Percentiles rank a stretch among this genome's conserved stretches.
Conservation (phyloP, 345 rosid genomes). For the Ailanthus altissimus region DNA sequence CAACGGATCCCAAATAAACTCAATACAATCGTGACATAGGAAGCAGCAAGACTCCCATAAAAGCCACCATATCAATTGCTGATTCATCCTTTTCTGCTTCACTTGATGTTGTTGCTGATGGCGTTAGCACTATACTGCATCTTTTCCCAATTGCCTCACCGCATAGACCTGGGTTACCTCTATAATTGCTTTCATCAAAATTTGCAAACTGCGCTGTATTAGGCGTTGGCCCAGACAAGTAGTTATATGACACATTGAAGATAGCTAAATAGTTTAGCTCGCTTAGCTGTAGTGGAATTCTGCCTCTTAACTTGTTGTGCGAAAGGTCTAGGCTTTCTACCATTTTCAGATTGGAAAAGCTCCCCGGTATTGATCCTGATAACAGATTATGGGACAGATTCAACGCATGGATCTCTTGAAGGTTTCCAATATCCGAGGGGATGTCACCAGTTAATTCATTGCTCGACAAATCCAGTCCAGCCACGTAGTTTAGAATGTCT, state of each 20-base stretch:
- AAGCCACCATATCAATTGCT: background rate
- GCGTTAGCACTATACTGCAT: background rate
- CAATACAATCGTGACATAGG: no score
- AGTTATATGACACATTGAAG: background rate
- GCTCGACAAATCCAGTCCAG: background rate
- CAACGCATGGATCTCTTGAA: background rate
- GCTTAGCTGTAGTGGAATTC: conserved; percentile 19
- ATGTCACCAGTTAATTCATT: background rate
- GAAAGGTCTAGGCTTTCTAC: conserved; percentile 1
- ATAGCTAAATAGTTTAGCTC: background rate
- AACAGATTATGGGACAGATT: background rate
- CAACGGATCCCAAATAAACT: background rate
- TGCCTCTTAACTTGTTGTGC: conserved; percentile 21
- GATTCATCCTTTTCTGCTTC: background rate
- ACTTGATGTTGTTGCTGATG: background rate
- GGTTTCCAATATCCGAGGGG: background rate
- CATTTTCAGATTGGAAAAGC: background rate
- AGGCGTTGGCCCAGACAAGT: background rate
- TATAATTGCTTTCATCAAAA: background rate
- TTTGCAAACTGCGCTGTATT: background rate
- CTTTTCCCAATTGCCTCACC: background rate
- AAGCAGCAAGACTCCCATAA: no score
- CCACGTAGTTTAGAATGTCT: background rate
- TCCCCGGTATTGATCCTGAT: background rate
- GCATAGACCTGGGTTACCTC: background rate